Evolutionary conservation across 2,329 filamentous ascomycete species (phyloP), one percentile per base, ranked within the genome.

Genomic region (Metarhizium sp.): DNA sequence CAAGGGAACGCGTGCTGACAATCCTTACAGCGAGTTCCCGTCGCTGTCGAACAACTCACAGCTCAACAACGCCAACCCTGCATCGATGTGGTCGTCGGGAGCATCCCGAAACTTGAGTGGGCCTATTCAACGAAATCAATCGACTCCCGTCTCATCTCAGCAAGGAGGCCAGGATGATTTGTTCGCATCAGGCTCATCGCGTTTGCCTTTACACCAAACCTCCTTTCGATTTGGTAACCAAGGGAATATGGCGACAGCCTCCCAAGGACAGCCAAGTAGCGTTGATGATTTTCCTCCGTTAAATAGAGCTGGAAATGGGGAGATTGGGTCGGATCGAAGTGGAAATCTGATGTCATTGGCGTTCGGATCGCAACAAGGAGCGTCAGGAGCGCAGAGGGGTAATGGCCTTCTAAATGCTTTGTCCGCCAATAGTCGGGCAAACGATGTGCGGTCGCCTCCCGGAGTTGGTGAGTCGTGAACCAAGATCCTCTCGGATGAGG

Each of bases 371-470:
- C 78, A 78, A 59, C 70, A 69, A 29, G 70, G 71, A 51, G 66
- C 71, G 4, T 59, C 67, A 32, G 63, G 61, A 55, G 68, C 69
- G 45, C 75, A 71, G 55, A 73, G 80, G 55, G 81, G 78, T 13
- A 86, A 86, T 63, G 82, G 82, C 8, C 71, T 86, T 43, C 69
- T 86, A 49, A 86, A 83, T 63, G 83, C 82, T 3, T 69, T 86
- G n/a, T 83, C 82, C 47, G 81, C 80, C 5, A 85, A 78, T 59
- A 78, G 71, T 56, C 74, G 81, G 54, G 67, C 75, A 40, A 69
- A 71, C 48, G 78, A 84, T 50, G 64, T 62, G 50, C 76, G 78
- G 55, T 77, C 79, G 40, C 76, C 79, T 2, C 72, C 75, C 51
- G 74, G 72, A 38, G 68, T 71, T 20, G 67, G 69, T 52, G 62